Percentiles rank a stretch among this genome's conserved stretches.
phyloP scores from a whole-genome alignment of 345 rosid species.

The Gossypium anomalum region DNA sequence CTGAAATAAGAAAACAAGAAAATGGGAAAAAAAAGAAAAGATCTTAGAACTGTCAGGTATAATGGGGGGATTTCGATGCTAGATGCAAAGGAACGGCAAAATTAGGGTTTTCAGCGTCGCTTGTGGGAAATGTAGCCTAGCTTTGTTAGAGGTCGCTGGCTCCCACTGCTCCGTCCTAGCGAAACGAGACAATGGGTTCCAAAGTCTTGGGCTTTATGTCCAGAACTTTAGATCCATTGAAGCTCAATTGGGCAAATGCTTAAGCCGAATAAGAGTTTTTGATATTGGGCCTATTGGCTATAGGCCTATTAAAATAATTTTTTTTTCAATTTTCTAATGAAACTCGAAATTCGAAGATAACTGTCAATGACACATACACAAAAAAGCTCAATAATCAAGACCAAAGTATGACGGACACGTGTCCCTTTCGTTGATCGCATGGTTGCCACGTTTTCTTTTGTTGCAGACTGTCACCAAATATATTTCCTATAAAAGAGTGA shows the following conservation, averaged over 20 bases:
- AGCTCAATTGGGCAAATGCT: background rate
- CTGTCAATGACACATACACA: background rate
- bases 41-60: background rate
- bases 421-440: background rate
- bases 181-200: background rate
- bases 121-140: background rate
- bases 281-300: background rate
- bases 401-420: background rate
- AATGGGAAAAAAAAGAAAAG: background rate
- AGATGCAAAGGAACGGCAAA: background rate
- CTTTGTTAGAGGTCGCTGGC: background rate
- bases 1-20: background rate
- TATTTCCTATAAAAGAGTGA: background rate
- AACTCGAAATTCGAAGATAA: background rate
- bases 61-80: background rate
- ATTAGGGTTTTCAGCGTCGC: conserved; percentile 5
- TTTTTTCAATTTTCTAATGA: background rate
- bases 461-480: background rate
- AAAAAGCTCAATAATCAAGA: background rate
- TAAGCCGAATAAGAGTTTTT: background rate
- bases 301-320: background rate
- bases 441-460: background rate
- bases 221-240: background rate
- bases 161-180: too few relatives aligned
- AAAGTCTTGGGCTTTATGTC: conserved; percentile 1